Conservation (phyloP, 768 basidiomycete species). For the Boletellus sp. region DNA sequence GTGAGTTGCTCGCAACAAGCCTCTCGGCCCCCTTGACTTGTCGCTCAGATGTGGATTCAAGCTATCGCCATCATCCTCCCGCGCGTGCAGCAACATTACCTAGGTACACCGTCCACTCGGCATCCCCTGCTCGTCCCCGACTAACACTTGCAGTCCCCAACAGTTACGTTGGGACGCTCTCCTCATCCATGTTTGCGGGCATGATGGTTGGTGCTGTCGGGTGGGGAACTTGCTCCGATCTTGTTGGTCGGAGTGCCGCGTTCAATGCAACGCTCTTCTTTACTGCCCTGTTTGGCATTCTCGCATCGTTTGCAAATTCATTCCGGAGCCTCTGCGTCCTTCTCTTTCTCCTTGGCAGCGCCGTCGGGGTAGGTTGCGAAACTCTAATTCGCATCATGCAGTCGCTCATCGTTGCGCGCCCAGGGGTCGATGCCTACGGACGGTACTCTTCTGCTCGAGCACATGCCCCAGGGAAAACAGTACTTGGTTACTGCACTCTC, state of each 20-base stretch:
- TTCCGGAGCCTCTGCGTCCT: conserved; percentile 68
- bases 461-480: conserved; percentile 88
- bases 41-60: conserved; percentile 86
- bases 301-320: conserved; percentile 68
- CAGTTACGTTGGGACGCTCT: conserved; percentile 73
- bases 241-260: conserved; percentile 82
- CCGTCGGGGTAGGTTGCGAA: conserved; percentile 82
- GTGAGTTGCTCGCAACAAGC: conserved; percentile 39
- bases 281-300: conserved; percentile 82
- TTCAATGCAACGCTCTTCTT: conserved; percentile 93
- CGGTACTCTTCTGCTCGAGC: conserved; percentile 87
- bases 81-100: conserved; percentile 88
- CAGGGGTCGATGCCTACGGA: conserved; percentile 97
- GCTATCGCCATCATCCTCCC: conserved; percentile 91
- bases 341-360: conserved; percentile 86
- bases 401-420: conserved; percentile 1
- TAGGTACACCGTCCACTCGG: conserved; percentile 42
- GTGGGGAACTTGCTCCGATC: conserved; percentile 92
- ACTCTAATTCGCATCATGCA: neutral
- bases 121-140: conserved; percentile 10
- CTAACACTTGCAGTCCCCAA: conserved; percentile 54
- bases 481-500: conserved; percentile 90
- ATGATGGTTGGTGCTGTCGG: conserved; percentile 96
- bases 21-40: conserved; percentile 24
- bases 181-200: conserved; percentile 88